phyloP scores from a whole-genome alignment of 2,329 filamentous ascomycete genomes.

The Emericellopsis atlantica region DNA sequence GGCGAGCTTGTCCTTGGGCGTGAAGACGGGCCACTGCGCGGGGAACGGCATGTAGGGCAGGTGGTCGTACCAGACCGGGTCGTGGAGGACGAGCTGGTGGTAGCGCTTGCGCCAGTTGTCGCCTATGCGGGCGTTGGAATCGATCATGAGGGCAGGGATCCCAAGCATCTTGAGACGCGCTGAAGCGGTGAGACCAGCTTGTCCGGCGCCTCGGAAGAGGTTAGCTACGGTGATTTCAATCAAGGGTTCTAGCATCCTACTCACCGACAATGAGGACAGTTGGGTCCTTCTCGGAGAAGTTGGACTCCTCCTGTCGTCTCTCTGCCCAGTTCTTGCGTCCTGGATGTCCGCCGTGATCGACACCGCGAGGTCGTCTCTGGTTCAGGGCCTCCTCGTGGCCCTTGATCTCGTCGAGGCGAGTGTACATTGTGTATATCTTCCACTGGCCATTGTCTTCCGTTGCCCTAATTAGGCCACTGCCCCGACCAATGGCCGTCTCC shows the following conservation, averaged over 20 bases:
- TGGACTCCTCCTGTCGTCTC: conserved; percentile 29
- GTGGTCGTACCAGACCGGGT: conserved; percentile 49
- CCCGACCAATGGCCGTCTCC: conserved; percentile 38
- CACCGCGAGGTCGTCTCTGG: conserved; percentile 37
- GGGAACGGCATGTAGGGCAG: conserved; percentile 56
- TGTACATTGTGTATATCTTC: conserved; percentile 55
- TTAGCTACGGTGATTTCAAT: background rate
- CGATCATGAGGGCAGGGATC: conserved; percentile 43
- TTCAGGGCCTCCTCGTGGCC: conserved; percentile 37
- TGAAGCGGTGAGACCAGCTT: conserved; percentile 43
- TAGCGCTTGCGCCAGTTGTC: conserved; percentile 55
- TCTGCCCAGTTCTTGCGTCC: conserved; percentile 50
- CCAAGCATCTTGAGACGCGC: conserved; percentile 48
- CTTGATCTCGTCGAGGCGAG: conserved; percentile 39
- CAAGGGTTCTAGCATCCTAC: conserved; percentile 6
- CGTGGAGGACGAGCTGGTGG: conserved; percentile 54
- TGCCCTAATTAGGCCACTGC: conserved; percentile 42
- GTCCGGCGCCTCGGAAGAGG: conserved; percentile 37
- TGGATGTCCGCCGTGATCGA: conserved; percentile 36
- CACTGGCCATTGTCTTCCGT: conserved; percentile 27
- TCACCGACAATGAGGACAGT: conserved; percentile 48
- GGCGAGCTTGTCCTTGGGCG: conserved; percentile 58
- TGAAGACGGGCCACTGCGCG: conserved; percentile 54
- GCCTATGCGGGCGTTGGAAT: conserved; percentile 42
- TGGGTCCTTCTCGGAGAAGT: conserved; percentile 37